Evolutionary conservation across 345 rosid genomes (phyloP).

Genomic region (Gossypium herbaceum): DNA sequence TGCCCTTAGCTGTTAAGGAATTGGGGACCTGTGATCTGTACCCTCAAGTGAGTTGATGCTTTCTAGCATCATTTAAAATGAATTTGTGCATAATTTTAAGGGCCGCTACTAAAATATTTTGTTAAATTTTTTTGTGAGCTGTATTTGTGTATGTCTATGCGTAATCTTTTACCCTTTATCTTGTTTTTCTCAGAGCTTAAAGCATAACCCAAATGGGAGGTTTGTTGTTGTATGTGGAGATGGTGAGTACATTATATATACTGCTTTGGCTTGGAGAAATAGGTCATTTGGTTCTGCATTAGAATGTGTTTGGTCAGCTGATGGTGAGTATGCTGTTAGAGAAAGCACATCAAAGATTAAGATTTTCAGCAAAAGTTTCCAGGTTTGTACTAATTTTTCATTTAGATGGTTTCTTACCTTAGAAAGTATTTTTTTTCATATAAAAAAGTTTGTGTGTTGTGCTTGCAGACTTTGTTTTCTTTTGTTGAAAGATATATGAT

Average conservation of each 20-base stretch:
- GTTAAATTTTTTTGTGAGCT: background rate
- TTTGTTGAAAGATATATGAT: background rate
- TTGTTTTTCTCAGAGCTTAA: slow-evolving; percentile 62
- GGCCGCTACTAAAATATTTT: background rate
- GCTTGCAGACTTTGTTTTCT: background rate
- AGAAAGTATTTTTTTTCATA: background rate
- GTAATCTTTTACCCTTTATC: background rate
- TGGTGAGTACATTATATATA: slow-evolving; percentile 95
- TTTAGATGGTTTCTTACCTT: background rate
- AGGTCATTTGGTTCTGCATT: slow-evolving; percentile 97
- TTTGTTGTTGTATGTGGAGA: slow-evolving; percentile 99
- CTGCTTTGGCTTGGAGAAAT: slow-evolving; percentile 99
- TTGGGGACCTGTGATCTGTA: slow-evolving; percentile 99
- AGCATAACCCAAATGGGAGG: slow-evolving; percentile 97
- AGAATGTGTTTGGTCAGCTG: slow-evolving; percentile 96
- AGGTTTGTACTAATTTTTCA: slow-evolving; percentile 45
- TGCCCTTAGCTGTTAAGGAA: slow-evolving; percentile 97
- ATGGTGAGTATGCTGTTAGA: slow-evolving; percentile 96
- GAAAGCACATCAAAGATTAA: slow-evolving; percentile 95
- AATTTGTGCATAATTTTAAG: background rate
- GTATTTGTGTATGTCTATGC: background rate
- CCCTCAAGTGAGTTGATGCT: slow-evolving; percentile 75
- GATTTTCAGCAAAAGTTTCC: slow-evolving; percentile 87
- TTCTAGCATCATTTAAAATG: slow-evolving; percentile 20
- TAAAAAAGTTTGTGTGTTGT: background rate